Base-by-base conservation (phyloP, 1,139 yeast species). In the Debaryomyces sp. region DNA sequence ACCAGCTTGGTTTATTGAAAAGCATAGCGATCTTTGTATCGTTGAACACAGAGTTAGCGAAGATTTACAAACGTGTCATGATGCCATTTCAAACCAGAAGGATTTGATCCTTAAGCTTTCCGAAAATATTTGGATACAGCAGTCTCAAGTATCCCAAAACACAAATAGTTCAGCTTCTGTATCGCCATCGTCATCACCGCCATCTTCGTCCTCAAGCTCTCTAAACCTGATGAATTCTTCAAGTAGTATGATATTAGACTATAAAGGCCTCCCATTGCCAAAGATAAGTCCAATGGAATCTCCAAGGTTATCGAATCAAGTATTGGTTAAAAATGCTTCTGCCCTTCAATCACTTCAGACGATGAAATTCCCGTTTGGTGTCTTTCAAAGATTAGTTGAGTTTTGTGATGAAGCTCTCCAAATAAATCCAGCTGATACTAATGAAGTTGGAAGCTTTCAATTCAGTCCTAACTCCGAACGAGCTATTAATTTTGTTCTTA, bases 1-100 rank as follows among this genome's bases (percentile, higher is more conserved):
- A n/a, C 97, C 97, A 1, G 90, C 94, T 1, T 95, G 99, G 99
- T 94, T 96, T 85, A 76, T 94, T 44, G 99, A 92, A 60, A 81
- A 86, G 46, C 99, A 95, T 67, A 86, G 95, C 1, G 96, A 91
- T 61, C 73, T 89, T 46, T 95, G 99, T 60, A 74, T 89, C 24
- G 82, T 89, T 39, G 98, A 91, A 62, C 96, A 91, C 66, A 80
- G 87, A 56, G 82, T 88, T 3, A 90, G 85, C 59, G 92, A 91
- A 53, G 85, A 86, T 40, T 81, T 94, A n/a, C 90, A 87, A 58
- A 60, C 77, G 34, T 76, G 85, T 44, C 97, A 94, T 57, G 99
- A 95, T 56, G 77, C 80, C 23, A 73, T 94, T 6, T 68, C 81
- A 15, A 97, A 92, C 48, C 97, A 89, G 50, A 75, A 81, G 41